Conservation (phyloP, 768 basidiomycete genomes). For the Candolleomyces eurysporus region DNA sequence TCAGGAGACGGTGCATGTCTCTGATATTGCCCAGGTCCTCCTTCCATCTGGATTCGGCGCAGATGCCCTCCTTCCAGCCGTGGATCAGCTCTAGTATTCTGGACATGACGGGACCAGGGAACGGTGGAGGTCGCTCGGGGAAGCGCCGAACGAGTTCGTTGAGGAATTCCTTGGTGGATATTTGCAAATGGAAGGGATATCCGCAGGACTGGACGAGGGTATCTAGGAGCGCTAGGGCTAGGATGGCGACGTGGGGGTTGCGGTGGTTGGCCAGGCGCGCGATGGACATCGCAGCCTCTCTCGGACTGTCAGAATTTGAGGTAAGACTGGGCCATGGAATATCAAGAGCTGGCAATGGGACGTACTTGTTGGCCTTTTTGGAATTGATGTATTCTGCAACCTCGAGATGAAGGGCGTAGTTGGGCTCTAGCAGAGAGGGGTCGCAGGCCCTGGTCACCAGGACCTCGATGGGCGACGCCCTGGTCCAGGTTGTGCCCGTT, state of each 20-base stretch:
- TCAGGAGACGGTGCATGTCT: slow-evolving; percentile 94
- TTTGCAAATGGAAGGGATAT: slow-evolving; percentile 96
- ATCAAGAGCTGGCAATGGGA: slow-evolving; percentile 2
- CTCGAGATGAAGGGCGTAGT: slow-evolving; percentile 89
- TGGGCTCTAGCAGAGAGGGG: slow-evolving; percentile 81
- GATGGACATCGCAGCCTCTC: slow-evolving; percentile 86
- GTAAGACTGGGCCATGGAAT: neutral
- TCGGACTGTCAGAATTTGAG: slow-evolving; percentile 51
- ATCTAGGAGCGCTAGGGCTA: slow-evolving; percentile 83
- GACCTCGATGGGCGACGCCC: slow-evolving; percentile 62
- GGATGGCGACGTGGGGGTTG: slow-evolving; percentile 86
- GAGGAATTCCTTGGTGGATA: slow-evolving; percentile 95
- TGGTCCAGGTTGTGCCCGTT: slow-evolving; percentile 49
- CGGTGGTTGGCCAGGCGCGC: slow-evolving; percentile 88
- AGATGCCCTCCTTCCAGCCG: slow-evolving; percentile 93
- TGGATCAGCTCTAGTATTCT: slow-evolving; percentile 91
- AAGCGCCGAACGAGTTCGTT: slow-evolving; percentile 98
- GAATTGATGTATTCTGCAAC: slow-evolving; percentile 90
- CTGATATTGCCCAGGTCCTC: slow-evolving; percentile 96
- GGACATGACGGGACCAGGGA: slow-evolving; percentile 93
- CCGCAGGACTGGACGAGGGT: slow-evolving; percentile 94
- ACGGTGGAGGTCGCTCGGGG: slow-evolving; percentile 94
- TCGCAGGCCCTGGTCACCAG: slow-evolving; percentile 85
- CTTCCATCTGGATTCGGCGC: slow-evolving; percentile 84
- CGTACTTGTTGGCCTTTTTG: slow-evolving; percentile 96